phyloP scores from a whole-genome alignment of 1,284 basidiomycete genomes.

The Boletus calvinii region DNA sequence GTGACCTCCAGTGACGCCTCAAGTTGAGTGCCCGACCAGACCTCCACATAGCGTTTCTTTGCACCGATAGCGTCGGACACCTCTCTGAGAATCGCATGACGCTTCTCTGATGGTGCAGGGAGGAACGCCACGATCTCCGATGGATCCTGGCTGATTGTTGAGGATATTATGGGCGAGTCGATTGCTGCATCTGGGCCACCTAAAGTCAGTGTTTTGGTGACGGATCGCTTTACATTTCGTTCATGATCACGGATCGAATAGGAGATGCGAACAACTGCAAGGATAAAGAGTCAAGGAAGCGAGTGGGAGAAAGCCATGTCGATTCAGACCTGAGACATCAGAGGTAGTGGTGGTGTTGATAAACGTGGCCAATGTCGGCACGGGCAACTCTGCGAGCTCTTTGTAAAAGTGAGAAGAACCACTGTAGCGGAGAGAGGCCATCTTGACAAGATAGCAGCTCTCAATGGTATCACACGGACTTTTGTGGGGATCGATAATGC shows the following conservation, averaged over 20 bases:
- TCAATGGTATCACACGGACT: not conserved
- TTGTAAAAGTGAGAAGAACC: constrained; percentile 34
- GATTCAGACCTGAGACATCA: constrained; percentile 20
- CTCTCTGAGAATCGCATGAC: constrained; percentile 50
- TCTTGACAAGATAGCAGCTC: not conserved
- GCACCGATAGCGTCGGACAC: constrained; percentile 22
- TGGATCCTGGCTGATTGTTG: constrained; percentile 38
- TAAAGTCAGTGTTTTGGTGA: constrained; percentile 44
- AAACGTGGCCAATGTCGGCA: constrained; percentile 29
- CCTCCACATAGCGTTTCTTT: constrained; percentile 58
- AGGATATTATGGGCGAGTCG: constrained; percentile 19
- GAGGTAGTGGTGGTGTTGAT: constrained; percentile 10
- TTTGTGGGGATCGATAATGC: not conserved
- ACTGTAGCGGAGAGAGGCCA: constrained; percentile 24
- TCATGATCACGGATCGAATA: constrained; percentile 49
- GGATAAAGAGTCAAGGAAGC: not conserved
- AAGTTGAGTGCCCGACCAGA: constrained; percentile 50
- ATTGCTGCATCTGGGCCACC: not conserved
- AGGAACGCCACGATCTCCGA: constrained; percentile 43
- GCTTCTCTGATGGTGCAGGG: constrained; percentile 45
- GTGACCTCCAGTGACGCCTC: constrained; percentile 55
- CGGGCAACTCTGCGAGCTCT: constrained; percentile 45
- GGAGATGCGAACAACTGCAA: constrained; percentile 42
- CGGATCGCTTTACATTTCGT: constrained; percentile 46
- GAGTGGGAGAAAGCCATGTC: not conserved